Evolutionary conservation across 129 eudicot genomes (phyloP).

Genomic region (Lonicera japonica): DNA sequence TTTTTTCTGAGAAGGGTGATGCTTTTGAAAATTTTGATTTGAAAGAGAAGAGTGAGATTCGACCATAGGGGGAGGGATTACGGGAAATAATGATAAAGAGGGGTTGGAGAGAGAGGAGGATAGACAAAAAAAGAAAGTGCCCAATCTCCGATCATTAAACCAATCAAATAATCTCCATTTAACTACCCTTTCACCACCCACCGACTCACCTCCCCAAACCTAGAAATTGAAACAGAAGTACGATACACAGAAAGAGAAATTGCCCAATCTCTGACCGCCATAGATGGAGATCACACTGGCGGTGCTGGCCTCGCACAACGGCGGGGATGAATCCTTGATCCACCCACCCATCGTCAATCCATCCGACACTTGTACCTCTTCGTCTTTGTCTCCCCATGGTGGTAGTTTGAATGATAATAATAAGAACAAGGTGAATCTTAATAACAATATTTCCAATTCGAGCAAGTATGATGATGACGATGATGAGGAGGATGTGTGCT

Average conservation of each 20-base stretch:
- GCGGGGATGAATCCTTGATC: slow-evolving; percentile 9
- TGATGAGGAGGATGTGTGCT: slow-evolving; percentile 86
- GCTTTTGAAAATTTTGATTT: no score
- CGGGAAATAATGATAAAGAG: no score
- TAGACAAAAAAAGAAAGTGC: no score
- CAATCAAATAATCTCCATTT: not conserved
- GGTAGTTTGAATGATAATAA: no score
- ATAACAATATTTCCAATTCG: slow-evolving; percentile 8
- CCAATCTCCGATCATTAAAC: no score
- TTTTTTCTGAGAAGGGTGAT: no score
- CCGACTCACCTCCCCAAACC: not conserved
- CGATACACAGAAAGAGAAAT: slow-evolving; percentile 9
- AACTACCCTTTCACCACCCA: not conserved
- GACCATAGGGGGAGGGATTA: no score
- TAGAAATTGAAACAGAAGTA: not conserved
- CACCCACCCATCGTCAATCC: slow-evolving; percentile 11
- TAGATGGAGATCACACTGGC: no score
- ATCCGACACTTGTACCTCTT: slow-evolving; percentile 5
- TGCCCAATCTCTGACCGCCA: slow-evolving; percentile 15
- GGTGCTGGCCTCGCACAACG: no score
- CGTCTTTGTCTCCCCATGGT: no score
- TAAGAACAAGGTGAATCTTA: slow-evolving; percentile 11
- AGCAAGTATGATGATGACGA: slow-evolving; percentile 52
- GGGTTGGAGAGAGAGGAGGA: no score
- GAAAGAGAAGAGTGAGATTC: no score